A percentile compares a stretch with the other conserved stretches of the same genome.
phyloP scores from a whole-genome alignment of 2,329 filamentous ascomycete genomes.

The Fusarium buxicola region DNA sequence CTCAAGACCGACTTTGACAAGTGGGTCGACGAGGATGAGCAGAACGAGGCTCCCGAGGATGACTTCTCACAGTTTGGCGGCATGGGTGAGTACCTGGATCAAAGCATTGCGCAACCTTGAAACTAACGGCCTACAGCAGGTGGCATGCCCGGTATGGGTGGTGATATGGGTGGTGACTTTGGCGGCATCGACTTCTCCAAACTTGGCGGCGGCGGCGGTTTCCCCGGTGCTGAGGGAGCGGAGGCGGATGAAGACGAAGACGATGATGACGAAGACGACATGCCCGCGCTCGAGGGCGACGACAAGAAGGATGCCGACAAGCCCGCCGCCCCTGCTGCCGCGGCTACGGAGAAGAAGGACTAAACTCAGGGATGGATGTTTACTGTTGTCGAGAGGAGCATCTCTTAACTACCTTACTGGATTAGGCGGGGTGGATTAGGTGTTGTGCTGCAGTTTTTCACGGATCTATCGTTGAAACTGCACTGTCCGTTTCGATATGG shows the following conservation, averaged over 20 bases:
- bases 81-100: slow-evolving; percentile 64
- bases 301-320: slow-evolving; percentile 55
- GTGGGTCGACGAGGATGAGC: slow-evolving; percentile 99
- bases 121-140: slow-evolving; percentile 49
- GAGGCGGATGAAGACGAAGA: slow-evolving; percentile 64
- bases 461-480: slow-evolving; percentile 32
- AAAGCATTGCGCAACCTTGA: background rate
- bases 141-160: slow-evolving; percentile 67
- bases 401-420: slow-evolving; percentile 38
- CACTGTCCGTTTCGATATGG: slow-evolving; percentile 40
- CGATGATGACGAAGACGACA: slow-evolving; percentile 80
- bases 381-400: slow-evolving; percentile 34
- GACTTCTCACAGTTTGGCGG: slow-evolving; percentile 77
- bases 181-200: slow-evolving; percentile 95
- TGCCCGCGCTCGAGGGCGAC: slow-evolving; percentile 82
- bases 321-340: slow-evolving; percentile 42
- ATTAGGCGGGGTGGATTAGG: slow-evolving; percentile 39
- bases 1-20: slow-evolving; percentile 99
- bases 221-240: slow-evolving; percentile 64
- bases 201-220: slow-evolving; percentile 74
- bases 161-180: slow-evolving; percentile 72
- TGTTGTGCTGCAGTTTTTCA: slow-evolving; percentile 43
- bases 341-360: slow-evolving; percentile 56
- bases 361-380: slow-evolving; percentile 42
- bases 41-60: slow-evolving; percentile 88